Evolutionary conservation across 1,139 yeast genomes (phyloP), one percentile per base, ranked within the genome.

Genomic region (Maudiozyma humilis): DNA sequence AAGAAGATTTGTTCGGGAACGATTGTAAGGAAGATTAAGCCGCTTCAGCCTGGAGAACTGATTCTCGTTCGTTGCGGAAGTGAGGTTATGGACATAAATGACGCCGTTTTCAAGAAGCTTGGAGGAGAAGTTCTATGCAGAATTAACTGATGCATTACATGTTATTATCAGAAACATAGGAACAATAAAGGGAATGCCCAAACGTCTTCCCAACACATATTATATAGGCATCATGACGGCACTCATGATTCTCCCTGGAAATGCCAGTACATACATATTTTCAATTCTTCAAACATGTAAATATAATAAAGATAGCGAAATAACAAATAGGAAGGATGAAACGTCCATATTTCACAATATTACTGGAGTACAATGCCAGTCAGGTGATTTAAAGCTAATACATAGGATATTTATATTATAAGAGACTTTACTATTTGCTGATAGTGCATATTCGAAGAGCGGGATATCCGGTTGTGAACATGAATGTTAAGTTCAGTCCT

Each of bases 31-130:
- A 72, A 78, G 55, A 78, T 89, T 50, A 75, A 78, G 56, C 94
- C 96, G 1, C 69, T 87, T 44, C 88, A 83, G 59, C 93, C 96
- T 1, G 96, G 96, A 25, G 99, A 91, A 65, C 74, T 86, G 49
- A 76, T 89, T 53, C 79, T 91, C 55, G 74, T 91, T 33, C 70
- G 73, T 47, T 61, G 69, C 3, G 65, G 64, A 27, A 70, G 70
- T n/a, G 70, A 73, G 6, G 77, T 85, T 41, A 71, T 85, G 54
- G 88, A 86, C 50, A 66, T 83, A 43, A 87, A 84, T 55, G 96
- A 89, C 56, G 96, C 96, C 36, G 85, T 93, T 25, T 74, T 77
- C 52, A 80, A 76, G 61, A 76, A 80, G 47, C 60, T 80, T 39
- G 78, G 76, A 33, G 96, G 96, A 36, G 82, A 83, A 68, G 79